A percentile compares a stretch with the other conserved stretches of the same genome.
Conservation (phyloP, 768 basidiomycete species). For the Lactifluus rugatus region DNA sequence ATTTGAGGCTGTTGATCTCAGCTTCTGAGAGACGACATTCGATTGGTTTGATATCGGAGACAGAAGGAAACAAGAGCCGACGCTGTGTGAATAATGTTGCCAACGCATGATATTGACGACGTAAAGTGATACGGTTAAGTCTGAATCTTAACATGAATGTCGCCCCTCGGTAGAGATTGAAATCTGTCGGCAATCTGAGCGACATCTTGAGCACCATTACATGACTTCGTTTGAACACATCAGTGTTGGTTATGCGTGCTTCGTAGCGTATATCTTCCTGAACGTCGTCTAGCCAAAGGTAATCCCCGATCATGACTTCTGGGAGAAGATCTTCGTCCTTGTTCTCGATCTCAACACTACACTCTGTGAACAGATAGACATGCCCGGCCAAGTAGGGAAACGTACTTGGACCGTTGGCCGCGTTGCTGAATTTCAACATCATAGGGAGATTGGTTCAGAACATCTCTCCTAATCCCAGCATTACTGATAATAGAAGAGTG, state of each 20-base stretch:
- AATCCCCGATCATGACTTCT: conserved; percentile 7
- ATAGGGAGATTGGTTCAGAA: not conserved
- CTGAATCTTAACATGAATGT: conserved; percentile 42
- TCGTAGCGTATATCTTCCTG: conserved; percentile 5
- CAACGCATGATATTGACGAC: conserved; percentile 54
- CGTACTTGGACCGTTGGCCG: not conserved
- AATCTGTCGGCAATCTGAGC: conserved; percentile 35
- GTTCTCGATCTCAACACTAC: conserved; percentile 8
- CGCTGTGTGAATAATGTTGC: conserved; percentile 34
- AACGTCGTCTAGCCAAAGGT: conserved; percentile 7
- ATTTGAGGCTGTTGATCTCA: conserved; percentile 1
- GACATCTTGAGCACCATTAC: conserved; percentile 36
- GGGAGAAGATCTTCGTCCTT: conserved; percentile 11
- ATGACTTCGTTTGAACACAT: not conserved
- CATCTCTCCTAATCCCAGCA: conserved; percentile 23
- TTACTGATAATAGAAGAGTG: conserved; percentile 19
- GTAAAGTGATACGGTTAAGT: conserved; percentile 44
- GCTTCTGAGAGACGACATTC: conserved; percentile 10
- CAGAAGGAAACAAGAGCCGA: conserved; percentile 42
- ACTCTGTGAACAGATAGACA: not conserved
- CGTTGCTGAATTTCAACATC: not conserved
- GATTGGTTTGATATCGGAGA: conserved; percentile 23
- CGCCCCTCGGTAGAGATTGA: conserved; percentile 30
- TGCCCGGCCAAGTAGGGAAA: not conserved
- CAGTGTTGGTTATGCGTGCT: not conserved